Base-by-base conservation (phyloP, 2,329 filamentous ascomycete species). In the Colletotrichum musicola region DNA sequence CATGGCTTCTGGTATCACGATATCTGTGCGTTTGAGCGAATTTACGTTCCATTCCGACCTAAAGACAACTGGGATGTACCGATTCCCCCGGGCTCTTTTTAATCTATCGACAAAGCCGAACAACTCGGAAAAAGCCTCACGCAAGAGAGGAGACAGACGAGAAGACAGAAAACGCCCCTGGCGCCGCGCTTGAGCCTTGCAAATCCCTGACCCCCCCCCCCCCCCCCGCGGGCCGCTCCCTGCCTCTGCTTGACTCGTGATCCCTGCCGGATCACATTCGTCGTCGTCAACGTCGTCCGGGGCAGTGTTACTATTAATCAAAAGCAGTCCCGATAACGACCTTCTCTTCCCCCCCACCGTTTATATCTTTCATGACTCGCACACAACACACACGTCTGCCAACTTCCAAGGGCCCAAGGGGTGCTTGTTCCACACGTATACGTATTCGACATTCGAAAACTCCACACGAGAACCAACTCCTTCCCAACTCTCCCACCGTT, bases 221-320 rank as follows among this genome's bases (percentile, higher is more conserved):
- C 38, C 49, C 38, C 49, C 51, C 40, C 47, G 60, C 64, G 54
- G 64, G 60, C 65, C 61, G 61, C 61, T 55, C 54, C 64, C 51
- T 63, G 59, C 64, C 10, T 42, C 46, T 12, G 53, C 64, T 51
- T 58, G 64, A 63, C 64, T 67, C 59, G 47, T 42, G 47, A 44
- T 18, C 65, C 65, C 42, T 55, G 65, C 20, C 40, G 30, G 30
- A 35, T 35, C 30, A 35, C 30, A 35, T 35, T 35, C 30, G 30
- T 10, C 30, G 30, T 35, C 30, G 30, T 35, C 30, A 10, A 9
- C 30, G 30, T 35, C 30, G 22, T 25, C 22, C 22, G 22, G 22
- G 22, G 22, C 22, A 25, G 22, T 25, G 22, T 25, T 25, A 35
- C 7, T 35, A 2, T 35, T 35, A 35, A 35, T 35, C 30, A 35